Base-by-base conservation (phyloP, 352 stramenopile species). In the Blastocystis sp. region DNA sequence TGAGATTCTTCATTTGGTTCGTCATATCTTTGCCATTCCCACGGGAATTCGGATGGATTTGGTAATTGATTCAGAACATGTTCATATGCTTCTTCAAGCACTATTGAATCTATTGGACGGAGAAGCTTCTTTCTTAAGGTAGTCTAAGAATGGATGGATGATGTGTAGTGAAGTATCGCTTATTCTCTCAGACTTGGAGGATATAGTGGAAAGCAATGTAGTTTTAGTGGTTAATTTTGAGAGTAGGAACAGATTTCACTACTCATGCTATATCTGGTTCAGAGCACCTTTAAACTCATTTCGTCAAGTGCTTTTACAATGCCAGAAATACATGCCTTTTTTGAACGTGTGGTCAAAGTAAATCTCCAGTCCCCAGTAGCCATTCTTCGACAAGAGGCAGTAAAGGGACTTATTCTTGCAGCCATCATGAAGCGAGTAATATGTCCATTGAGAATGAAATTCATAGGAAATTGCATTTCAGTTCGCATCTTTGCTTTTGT, bases 31-130 rank as follows among this genome's bases (percentile, higher is more conserved):
- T 19, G 22, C 40, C 19, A 42, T 59, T n/a, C 40, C 69, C 19
- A 5, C 13, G 19, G 68, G 68, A 9, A 1, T 19, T 3, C 33
- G 57, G 9, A 53, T 59, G 27, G 30, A 22, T 5, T 22, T 79
- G 30, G 17, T 79, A 4, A 62, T 81, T n/a, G 19, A 58, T 13
- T 37, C 35, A 35, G 33, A 62, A 9, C 19, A 62, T 13, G 69
- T 59, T 30, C 44, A 22, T 13, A 35, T n/a, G 13, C 35, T 81
- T n/a, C 42, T 81, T 11, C 40, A 58, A 22, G 53, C 44, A 17
- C 27, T 81, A 40, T 51, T 81, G 69, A 81, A 81, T 57, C 6
- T 81, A 40, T 54, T 81, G 19, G 69, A 81, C 27, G 35, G n/a
- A 22, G 69, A 81, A 30, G 37, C n/a, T 22, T 27, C 69, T 5